Evolutionary conservation across 495 filamentous ascomycete genomes (phyloP).

Genomic region (Annulohypoxylon moriforme): DNA sequence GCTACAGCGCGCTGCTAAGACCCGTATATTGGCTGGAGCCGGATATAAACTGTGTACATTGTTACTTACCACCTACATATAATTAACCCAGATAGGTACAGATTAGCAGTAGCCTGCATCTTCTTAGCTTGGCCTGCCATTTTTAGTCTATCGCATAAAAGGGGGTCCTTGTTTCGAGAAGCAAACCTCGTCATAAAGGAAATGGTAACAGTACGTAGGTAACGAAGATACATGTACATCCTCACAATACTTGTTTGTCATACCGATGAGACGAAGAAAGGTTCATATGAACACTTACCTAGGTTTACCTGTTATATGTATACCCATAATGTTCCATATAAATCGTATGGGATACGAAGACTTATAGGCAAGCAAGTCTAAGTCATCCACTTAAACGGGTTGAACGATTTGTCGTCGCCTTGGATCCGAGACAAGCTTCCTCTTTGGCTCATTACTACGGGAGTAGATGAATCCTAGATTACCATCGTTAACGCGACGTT

Average conservation of each 20-base stretch:
- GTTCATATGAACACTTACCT: not conserved
- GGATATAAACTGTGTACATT: constrained; percentile 29
- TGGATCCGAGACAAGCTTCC: constrained; percentile 15
- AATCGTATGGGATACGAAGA: not conserved
- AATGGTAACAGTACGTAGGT: not conserved
- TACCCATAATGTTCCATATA: not conserved
- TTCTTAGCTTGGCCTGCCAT: constrained; percentile 37
- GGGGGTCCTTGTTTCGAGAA: constrained; percentile 33
- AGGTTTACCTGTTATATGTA: not conserved
- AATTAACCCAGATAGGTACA: constrained; percentile 34
- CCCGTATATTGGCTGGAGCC: constrained; percentile 31
- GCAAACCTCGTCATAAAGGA: constrained; percentile 30
- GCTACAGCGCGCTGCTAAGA: constrained; percentile 43
- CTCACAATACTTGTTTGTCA: constrained; percentile 5
- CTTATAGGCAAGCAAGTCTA: not conserved
- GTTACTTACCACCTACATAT: constrained; percentile 18
- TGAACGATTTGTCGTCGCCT: not conserved
- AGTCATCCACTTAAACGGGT: not conserved
- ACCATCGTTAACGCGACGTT: constrained; percentile 25
- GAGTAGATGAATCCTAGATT: constrained; percentile 30
- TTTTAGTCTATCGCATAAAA: constrained; percentile 39
- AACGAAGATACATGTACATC: not conserved
- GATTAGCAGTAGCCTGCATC: constrained; percentile 35
- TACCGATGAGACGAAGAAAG: not conserved
- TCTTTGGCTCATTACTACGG: constrained; percentile 19